A percentile compares a stretch with the other conserved stretches of the same genome.
phyloP scores from a whole-genome alignment of 164 flowering plant species.

The Cinnamomum chago region DNA sequence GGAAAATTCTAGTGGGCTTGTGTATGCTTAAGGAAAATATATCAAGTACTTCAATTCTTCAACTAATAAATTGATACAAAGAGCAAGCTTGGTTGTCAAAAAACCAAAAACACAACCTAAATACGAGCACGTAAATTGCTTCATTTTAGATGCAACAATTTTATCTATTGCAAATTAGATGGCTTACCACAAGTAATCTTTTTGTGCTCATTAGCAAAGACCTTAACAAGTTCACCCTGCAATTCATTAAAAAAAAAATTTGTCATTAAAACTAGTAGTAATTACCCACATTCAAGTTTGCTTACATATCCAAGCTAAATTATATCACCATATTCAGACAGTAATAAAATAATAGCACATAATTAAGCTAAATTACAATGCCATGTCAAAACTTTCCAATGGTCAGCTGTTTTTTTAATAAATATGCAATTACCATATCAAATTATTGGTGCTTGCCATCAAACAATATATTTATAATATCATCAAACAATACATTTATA shows the following conservation, averaged over 20 bases:
- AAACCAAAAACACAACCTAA: not conserved
- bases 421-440: not conserved
- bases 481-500: not conserved
- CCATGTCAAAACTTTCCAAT: not conserved
- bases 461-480: too few relatives aligned
- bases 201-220: constrained; percentile 83
- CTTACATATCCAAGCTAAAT: not conserved
- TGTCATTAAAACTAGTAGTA: not conserved
- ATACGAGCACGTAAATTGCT: not conserved
- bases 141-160: not conserved
- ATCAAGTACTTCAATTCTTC: too few relatives aligned
- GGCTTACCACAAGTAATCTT: constrained; percentile 82
- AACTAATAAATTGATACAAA: not conserved
- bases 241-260: not conserved
- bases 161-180: not conserved
- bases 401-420: not conserved
- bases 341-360: not conserved
- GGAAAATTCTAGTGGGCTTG: too few relatives aligned
- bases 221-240: constrained; percentile 92
- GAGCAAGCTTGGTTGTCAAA: not conserved
- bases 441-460: not conserved
- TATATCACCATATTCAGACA: not conserved
- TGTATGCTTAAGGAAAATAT: too few relatives aligned
- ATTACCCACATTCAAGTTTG: not conserved
- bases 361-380: not conserved